phyloP scores from a whole-genome alignment of 2,329 filamentous ascomycete genomes.

The Fusarium sp. region DNA sequence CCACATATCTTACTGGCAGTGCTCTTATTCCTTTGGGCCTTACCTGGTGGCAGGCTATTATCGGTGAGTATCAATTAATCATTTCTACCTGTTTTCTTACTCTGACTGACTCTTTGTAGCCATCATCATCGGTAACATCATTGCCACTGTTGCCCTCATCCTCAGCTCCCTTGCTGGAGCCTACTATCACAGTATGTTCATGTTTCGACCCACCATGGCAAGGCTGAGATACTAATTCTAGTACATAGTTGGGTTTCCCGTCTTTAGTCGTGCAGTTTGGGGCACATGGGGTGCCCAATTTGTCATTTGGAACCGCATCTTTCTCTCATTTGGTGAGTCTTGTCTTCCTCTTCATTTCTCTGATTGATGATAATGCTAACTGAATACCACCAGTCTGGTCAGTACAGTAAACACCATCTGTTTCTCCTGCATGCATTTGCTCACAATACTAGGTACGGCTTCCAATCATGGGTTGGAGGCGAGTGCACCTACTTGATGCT shows the following conservation, averaged over 20 bases:
- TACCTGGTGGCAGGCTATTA: conserved; percentile 56
- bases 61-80: conserved; percentile 41
- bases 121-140: conserved; percentile 51
- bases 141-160: conserved; percentile 53
- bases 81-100: not conserved
- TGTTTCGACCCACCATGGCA: conserved; percentile 6
- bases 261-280: conserved; percentile 51
- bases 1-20: conserved; percentile 54
- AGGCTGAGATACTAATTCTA: not conserved
- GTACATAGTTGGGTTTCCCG: conserved; percentile 52
- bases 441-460: conserved; percentile 49
- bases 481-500: conserved; percentile 58
- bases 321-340: conserved; percentile 51
- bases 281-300: conserved; percentile 57
- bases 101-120: conserved; percentile 20
- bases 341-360: not conserved
- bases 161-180: conserved; percentile 56
- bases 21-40: conserved; percentile 54
- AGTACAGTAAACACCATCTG: not conserved
- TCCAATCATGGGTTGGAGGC: conserved; percentile 59
- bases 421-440: not conserved
- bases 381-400: conserved; percentile 13
- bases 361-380: not conserved
- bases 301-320: conserved; percentile 55
- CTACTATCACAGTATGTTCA: conserved; percentile 53